Evolutionary conservation across 1,284 basidiomycete genomes (phyloP), one percentile per base, ranked within the genome.

Genomic region (Cryptococcus jaspeensis): DNA sequence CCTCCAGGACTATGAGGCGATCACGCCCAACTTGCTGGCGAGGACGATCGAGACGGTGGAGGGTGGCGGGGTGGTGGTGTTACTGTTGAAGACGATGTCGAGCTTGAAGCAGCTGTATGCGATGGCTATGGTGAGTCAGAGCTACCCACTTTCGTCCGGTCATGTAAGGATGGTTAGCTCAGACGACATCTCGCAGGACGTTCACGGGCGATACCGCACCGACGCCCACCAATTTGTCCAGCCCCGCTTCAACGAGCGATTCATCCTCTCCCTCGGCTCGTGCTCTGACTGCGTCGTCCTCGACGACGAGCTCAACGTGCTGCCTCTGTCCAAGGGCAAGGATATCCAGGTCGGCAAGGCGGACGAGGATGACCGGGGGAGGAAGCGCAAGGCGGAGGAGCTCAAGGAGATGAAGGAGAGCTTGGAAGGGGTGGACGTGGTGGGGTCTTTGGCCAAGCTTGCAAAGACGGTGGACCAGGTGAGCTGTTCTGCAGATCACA

Each of bases 31-130:
- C 79, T 80, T 98, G 56, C 86, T 99, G 32, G 96, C 96, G 5
- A 83, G 95, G 50, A 99, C 96, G 20, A 94, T 99, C 57, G 96
- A 99, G 81, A 99, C 96, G 0, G 95, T 99, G 1, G 91, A 99
- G 74, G 96, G 96, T 22, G 96, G 96, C 36, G 96, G 96, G 3
- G 80, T 98, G 38, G 87, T 99, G 3, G 88, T 97, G 1, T 80
- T 99, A 16, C 80, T 99, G 37, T 81, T 99, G 38, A 95, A 96
- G 79, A 95, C 92, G 2, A 98, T 99, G 95, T 85, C 87, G 41
- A 94, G 90, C 54, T 81, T 99, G 64, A 85, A 87, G 69, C 95
- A 98, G 77, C 80, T 99, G 22, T 99, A 99, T 75, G 87, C 88
- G 18, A 90, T 99, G 87, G 86, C 90, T 2, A 99, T 99, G 96